Conservation (phyloP, 2,329 filamentous ascomycete species). For the Emericellopsis atlantica region DNA sequence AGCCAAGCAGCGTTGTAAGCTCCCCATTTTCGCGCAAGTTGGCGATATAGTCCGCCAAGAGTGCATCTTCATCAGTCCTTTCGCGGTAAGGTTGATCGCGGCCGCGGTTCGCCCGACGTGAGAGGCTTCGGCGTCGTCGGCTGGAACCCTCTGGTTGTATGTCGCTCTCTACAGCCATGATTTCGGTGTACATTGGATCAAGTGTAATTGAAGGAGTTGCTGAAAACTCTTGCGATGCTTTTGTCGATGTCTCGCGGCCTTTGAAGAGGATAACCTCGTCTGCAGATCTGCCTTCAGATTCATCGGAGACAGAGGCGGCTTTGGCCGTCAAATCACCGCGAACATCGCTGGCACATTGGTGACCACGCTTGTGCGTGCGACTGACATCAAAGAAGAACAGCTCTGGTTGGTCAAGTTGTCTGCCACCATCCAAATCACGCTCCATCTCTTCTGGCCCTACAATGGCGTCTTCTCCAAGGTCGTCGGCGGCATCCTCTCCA, state of each 20-base stretch:
- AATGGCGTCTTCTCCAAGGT: slow-evolving; percentile 1
- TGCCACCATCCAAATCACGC: slow-evolving; percentile 3
- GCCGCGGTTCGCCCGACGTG: not conserved
- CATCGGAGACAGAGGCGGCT: slow-evolving; percentile 7
- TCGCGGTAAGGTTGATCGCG: slow-evolving; percentile 6
- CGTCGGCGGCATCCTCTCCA: not conserved
- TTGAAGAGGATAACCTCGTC: slow-evolving; percentile 60
- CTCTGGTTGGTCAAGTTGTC: slow-evolving; percentile 2
- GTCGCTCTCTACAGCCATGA: slow-evolving; percentile 12
- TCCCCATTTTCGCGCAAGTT: slow-evolving; percentile 43
- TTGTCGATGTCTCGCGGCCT: slow-evolving; percentile 29
- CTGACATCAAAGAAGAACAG: slow-evolving; percentile 25
- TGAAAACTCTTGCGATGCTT: slow-evolving; percentile 1
- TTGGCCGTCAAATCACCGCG: not conserved
- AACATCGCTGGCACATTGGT: too few species aligned
- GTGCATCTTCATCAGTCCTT: slow-evolving; percentile 35
- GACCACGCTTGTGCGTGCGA: slow-evolving; percentile 10
- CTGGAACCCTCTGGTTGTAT: not conserved
- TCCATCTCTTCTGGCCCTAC: slow-evolving; percentile 11
- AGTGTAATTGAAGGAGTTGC: slow-evolving; percentile 7
- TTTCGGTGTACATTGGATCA: slow-evolving; percentile 17
- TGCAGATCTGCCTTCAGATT: slow-evolving; percentile 34
- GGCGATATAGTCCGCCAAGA: slow-evolving; percentile 58
- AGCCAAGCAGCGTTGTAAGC: slow-evolving; percentile 49
- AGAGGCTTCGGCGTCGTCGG: not conserved